phyloP scores from a whole-genome alignment of 352 stramenopile genomes.

The Phytophthora citricola region DNA sequence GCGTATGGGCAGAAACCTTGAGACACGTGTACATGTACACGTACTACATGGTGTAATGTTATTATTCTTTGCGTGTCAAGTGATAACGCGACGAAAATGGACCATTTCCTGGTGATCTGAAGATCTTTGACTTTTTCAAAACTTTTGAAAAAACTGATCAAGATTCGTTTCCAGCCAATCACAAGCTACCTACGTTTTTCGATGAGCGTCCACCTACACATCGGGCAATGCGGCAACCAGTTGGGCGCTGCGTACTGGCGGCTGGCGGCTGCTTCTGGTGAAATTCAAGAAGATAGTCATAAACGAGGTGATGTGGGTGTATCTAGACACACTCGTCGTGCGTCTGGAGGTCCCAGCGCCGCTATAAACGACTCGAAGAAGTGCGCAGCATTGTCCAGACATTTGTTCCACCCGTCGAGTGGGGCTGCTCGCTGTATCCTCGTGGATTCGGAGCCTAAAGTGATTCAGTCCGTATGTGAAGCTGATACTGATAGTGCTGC shows the following conservation, averaged over 20 bases:
- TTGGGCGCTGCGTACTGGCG: constrained; percentile 77
- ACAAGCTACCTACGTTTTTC: constrained; percentile 1
- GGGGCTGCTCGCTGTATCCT: constrained; percentile 68
- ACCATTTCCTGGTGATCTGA: no score
- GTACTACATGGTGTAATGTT: no score
- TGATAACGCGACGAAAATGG: no score
- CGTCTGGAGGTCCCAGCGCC: neutral
- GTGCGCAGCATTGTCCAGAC: constrained; percentile 32
- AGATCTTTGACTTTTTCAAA: no score
- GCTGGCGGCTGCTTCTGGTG: constrained; percentile 28
- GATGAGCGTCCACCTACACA: constrained; percentile 73
- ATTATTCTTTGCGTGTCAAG: no score
- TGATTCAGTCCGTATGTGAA: constrained; percentile 49
- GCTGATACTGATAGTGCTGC: neutral
- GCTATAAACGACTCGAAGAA: constrained; percentile 10
- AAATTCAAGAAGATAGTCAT: neutral
- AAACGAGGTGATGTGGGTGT: neutral
- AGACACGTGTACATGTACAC: no score
- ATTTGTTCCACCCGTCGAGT: constrained; percentile 61
- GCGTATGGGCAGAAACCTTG: no score
- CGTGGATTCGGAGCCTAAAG: constrained; percentile 85
- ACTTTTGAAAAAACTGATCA: neutral
- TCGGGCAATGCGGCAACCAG: constrained; percentile 85
- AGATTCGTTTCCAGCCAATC: constrained; percentile 15
- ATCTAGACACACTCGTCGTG: constrained; percentile 8